Evolutionary conservation across 2,329 filamentous ascomycete genomes (phyloP), one percentile per base, ranked within the genome.

Genomic region (Aplosporella prunicola): DNA sequence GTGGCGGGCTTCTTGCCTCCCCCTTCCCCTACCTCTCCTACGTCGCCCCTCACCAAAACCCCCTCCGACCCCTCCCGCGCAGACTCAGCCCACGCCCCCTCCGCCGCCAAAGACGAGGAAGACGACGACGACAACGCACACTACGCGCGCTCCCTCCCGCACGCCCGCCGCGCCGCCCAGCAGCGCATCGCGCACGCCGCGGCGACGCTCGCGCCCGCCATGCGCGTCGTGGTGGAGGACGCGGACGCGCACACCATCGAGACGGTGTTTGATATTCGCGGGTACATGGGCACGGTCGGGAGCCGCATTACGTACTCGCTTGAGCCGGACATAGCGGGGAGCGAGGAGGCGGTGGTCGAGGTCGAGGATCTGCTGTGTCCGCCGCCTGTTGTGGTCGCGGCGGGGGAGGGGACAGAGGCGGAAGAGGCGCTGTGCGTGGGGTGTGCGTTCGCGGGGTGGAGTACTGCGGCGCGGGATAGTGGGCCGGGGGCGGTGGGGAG

Each of bases 221-320:
- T 78, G 51, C 65, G 66, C 6, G 66, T 85, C 23, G 69, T 74
- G 9, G 68, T 86, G 2, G 56, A 51, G 43, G 54, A 60, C 1
- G 55, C 57, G 1, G 47, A 78, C 20, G 64, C 67, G 2, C 73
- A 71, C 34, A 67, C 66, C 4, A 57, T 84, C 13, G 76, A 24
- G 22, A n/a, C n/a, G n/a, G n/a, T n/a, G n/a, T n/a, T n/a, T n/a
- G 30, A n/a, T 34, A 33, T 8, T 22, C 31, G 68, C 1, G 72
- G 71, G 0, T 85, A 74, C 51, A 55, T 85, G 5, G 82, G 82
- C 11, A 65, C 67, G 1, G 51, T 77, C 3, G 68, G 64, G 20
- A 80, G 75, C 31, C 58, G 53, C 20, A 76, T 87, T 35, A 51
- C 58, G 13, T 87, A 86, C 49, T 61, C 66, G 26, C 60, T 87